Evolutionary conservation across 345 rosid genomes (phyloP).

Genomic region (Arabidopsis thaliana): DNA sequence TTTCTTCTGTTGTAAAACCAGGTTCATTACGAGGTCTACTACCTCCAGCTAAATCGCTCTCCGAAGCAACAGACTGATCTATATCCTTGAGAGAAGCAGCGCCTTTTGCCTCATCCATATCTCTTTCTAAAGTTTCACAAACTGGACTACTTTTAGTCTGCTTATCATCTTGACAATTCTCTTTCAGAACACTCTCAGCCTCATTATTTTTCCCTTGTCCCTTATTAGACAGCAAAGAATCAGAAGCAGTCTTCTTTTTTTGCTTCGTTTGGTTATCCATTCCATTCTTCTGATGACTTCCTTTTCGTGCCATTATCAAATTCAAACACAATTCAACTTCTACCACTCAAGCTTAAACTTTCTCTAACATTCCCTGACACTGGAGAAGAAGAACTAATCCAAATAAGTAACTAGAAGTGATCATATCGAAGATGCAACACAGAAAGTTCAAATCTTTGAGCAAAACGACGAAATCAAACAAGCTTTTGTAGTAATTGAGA

Average conservation of each 20-base stretch:
- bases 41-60: conserved; percentile 46
- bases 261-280: conserved; percentile 57
- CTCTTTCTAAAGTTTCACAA: conserved; percentile 46
- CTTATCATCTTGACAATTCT: conserved; percentile 53
- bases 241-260: conserved; percentile 55
- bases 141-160: conserved; percentile 46
- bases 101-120: conserved; percentile 38
- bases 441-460: conserved; percentile 14
- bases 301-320: conserved; percentile 77
- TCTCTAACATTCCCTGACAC: conserved; percentile 43
- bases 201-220: conserved; percentile 55
- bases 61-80: conserved; percentile 46
- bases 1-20: conserved; percentile 44
- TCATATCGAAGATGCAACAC: not conserved
- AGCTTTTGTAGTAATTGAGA: conserved; percentile 14
- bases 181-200: conserved; percentile 51
- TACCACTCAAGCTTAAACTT: conserved; percentile 23
- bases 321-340: conserved; percentile 35
- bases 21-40: conserved; percentile 44
- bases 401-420: conserved; percentile 15
- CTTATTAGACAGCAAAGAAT: conserved; percentile 48
- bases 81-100: conserved; percentile 40
- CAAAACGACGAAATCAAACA: conserved; percentile 7
- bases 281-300: conserved; percentile 81
- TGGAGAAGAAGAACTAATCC: conserved; percentile 20